A percentile compares a stretch with the other conserved stretches of the same genome.
Evolutionary conservation across 208 protist species (phyloP).

Genomic region (Trypanosomatidae sp.): DNA sequence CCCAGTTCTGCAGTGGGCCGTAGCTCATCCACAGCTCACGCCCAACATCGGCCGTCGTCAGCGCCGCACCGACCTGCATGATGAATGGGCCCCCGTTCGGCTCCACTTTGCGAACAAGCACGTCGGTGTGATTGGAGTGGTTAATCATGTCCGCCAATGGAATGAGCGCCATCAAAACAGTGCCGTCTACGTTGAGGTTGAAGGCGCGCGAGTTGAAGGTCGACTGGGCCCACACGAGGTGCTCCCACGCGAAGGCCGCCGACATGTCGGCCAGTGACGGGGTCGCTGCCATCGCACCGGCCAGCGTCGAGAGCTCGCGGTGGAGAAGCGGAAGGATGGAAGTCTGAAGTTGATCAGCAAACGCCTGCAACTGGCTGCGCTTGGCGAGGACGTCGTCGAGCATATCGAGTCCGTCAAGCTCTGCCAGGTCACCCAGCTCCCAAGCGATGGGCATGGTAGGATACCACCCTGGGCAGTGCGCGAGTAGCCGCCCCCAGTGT

Average conservation of each 20-base stretch:
- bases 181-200: conserved; percentile 82
- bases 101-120: conserved; percentile 78
- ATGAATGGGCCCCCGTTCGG: conserved; percentile 71
- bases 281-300: background rate
- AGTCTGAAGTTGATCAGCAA: conserved; percentile 41
- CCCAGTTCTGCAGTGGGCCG: conserved; percentile 93
- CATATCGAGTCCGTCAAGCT: conserved; percentile 78
- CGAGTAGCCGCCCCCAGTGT: conserved; percentile 66
- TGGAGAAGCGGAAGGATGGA: conserved; percentile 41
- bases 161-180: conserved; percentile 66
- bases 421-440: conserved; percentile 56
- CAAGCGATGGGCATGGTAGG: conserved; percentile 79
- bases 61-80: conserved; percentile 70
- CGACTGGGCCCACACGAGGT: conserved; percentile 78
- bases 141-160: conserved; percentile 92
- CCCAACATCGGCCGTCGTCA: conserved; percentile 54
- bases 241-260: conserved; percentile 47
- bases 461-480: conserved; percentile 56
- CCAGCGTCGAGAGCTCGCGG: conserved; percentile 17
- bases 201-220: conserved; percentile 92
- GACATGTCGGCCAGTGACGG: conserved; percentile 21
- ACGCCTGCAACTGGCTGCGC: conserved; percentile 41
- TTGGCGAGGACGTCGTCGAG: conserved; percentile 79
- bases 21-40: conserved; percentile 93
- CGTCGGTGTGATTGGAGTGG: conserved; percentile 77